These are phyloP conservation scores for Clitoria ternatea DNA, from an alignment of 306 rosid genomes.

Conservation along the genomic window DNA sequence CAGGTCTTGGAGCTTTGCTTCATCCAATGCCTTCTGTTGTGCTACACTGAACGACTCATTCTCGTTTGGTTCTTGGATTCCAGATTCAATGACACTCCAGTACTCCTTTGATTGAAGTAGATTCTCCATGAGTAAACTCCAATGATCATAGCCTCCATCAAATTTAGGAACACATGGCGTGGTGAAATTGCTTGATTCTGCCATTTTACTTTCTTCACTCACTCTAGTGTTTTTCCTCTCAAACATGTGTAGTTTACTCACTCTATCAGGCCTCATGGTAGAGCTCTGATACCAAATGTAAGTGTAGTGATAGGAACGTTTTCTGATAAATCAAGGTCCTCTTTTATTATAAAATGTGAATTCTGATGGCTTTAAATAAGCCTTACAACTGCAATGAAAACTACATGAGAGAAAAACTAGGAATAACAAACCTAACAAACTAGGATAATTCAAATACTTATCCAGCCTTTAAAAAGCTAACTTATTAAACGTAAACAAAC, in stretches of 20 bases:
- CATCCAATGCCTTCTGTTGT: not conserved
- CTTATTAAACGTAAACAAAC: too few species aligned
- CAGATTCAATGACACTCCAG: not conserved
- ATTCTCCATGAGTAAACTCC: not conserved
- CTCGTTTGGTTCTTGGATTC: not conserved
- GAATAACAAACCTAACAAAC: too few species aligned
- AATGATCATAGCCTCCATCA: not conserved
- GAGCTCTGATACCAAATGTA: too few species aligned
- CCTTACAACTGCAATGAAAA: too few species aligned
- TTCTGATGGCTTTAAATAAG: too few species aligned
- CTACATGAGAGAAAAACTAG: too few species aligned
- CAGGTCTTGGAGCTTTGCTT: not conserved
- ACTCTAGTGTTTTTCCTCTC: not conserved
- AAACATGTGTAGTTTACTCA: not conserved
- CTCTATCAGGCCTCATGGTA: too few species aligned
- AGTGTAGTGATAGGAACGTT: too few species aligned
- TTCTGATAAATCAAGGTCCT: too few species aligned
- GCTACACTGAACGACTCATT: not conserved
- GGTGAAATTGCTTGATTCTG: not conserved
- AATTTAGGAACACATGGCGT: not conserved
- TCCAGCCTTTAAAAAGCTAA: too few species aligned
- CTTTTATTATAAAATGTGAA: too few species aligned
- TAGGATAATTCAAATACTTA: too few species aligned
- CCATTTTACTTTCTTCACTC: not conserved
- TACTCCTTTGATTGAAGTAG: not conserved